Base-by-base conservation (phyloP, 176 grass and related monocot genomes). In the Saccharum spontaneum region DNA sequence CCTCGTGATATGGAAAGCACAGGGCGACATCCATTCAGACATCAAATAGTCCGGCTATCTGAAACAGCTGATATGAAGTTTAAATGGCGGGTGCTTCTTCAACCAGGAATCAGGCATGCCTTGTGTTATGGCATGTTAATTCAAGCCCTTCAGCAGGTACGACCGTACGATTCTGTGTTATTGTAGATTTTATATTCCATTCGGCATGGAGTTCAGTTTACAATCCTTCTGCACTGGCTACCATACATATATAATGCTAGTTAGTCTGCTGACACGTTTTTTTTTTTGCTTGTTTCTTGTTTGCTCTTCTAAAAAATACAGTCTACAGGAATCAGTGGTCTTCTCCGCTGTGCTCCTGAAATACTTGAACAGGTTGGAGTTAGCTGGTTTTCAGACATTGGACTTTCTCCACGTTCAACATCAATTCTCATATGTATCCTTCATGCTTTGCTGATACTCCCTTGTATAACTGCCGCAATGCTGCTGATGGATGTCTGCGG, bases 101-200 rank as follows among this genome's bases (percentile, higher is more conserved):
- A 93, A 77, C 95, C 93, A 69, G 95, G 95, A 78, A 81, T 95
- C n/a, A 93, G 68, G 73, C 89, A 86, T 81, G 93, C 93, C 10
- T 85, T 98, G 78, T 33, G 80, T 73, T 88, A 89, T 87, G 95
- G 95, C 33, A 91, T 98, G 63, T 79, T 90, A 23, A 86, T 95
- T 84, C 91, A 95, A 84, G 82, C 84, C 6, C 93, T 98, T 87
- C 93, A 95, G 54, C 93, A 98, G 89, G 96, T 98, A 88, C 55
- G n/a, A 44, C 34, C 76, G 96, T 98, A 88, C 55, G n/a, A 44
- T 43, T 81, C 43, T 77, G 6, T 66, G 26, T 71, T 78, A 71
- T 16, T 34, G 44, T 71, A 64, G 23, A 10, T 50, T 50, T 81
- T 69, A 36, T 64, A 26, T 36, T 45, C 67, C 54, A 52, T 78